Conservation (phyloP, 208 protist species). For the Trypanosomatidae sp. region DNA sequence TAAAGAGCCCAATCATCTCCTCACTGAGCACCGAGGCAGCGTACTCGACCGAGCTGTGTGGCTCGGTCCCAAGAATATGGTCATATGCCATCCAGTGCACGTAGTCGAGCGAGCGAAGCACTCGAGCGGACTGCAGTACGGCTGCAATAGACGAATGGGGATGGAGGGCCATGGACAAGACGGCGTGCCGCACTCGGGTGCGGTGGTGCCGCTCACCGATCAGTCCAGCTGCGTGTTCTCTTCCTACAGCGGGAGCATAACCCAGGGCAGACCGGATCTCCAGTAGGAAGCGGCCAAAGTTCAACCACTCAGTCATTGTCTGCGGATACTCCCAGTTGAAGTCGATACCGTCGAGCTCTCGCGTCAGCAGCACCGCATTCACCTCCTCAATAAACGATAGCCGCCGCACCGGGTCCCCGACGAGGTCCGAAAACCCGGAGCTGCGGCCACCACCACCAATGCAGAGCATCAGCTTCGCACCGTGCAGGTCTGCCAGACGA, state of each 20-base stretch:
- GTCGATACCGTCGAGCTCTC: constrained; percentile 68
- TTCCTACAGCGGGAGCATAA: neutral
- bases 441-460: constrained; percentile 68
- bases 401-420: constrained; percentile 22
- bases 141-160: constrained; percentile 28
- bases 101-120: constrained; percentile 44
- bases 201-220: neutral
- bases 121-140: constrained; percentile 22
- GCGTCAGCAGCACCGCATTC: constrained; percentile 24
- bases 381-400: constrained; percentile 37
- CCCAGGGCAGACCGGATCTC: constrained; percentile 34
- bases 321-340: constrained; percentile 81
- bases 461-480: constrained; percentile 56
- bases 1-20: constrained; percentile 15
- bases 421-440: constrained; percentile 40
- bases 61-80: constrained; percentile 17
- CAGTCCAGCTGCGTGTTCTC: neutral
- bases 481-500: constrained; percentile 34
- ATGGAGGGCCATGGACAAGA: constrained; percentile 47
- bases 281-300: constrained; percentile 30
- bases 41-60: constrained; percentile 40
- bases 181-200: constrained; percentile 5
- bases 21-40: constrained; percentile 24
- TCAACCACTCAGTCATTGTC: constrained; percentile 40
- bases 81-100: constrained; percentile 79